Base-by-base conservation (phyloP, 2,329 filamentous ascomycete genomes). In the Fusarium buxicola region DNA sequence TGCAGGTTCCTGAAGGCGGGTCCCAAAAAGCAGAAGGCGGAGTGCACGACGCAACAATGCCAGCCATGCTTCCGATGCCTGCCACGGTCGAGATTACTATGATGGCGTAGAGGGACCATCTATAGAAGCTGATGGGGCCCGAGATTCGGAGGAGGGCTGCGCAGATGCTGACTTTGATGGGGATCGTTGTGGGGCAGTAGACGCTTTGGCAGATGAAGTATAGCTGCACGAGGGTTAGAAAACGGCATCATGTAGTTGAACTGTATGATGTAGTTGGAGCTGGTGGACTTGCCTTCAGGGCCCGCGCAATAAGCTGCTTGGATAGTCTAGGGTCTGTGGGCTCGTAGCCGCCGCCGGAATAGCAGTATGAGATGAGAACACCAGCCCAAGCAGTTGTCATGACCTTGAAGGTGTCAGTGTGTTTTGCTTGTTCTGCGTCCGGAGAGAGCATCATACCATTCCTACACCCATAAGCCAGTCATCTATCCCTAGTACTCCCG, bases 101-200 rank as follows among this genome's bases (percentile, higher is more conserved):
- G 25, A 55, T 49, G 8, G 52, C 45, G 10, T 34, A 40, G 11
- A 56, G 36, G 2, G 53, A 50, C 27, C 27, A 50, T 30, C 24
- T 28, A 15, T 43, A 56, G 1, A 56, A 5, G 11, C 15, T 18
- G 13, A 44, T 25, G 8, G 46, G 45, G 31, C 53, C 45, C 12
- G 34, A 28, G 46, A 56, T 56, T 27, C 53, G 45, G 11, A 56
- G 53, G 0, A 56, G 45, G 13, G 53, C 53, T 9, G 38, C 44
- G 45, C 53, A 56, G 38, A 56, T 56, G 45, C 53, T 56, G 53
- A 51, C 24, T 18, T 51, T 51, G 16, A 51, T 35, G 21, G 45
- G 53, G 25, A 56, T 39, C 9, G 45, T 50, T 10, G 53, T 50
- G 2, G 39, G 28, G 16, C 53, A 56, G 39, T 50, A 56, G 30